Conservation (phyloP, 345 rosid species). For the Stellera chamaejasme region DNA sequence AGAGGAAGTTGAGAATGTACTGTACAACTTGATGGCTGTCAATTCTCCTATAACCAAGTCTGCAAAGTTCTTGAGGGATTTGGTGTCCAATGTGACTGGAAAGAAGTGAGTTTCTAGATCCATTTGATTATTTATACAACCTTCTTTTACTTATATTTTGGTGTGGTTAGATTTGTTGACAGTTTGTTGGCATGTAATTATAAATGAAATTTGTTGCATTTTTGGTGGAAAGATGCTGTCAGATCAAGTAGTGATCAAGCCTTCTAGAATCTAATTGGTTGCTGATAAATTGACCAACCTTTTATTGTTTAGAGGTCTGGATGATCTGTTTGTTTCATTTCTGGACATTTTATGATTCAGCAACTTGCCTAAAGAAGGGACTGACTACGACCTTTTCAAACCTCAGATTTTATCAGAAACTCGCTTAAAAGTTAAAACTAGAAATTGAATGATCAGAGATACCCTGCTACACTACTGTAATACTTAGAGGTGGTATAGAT, state of each 20-base stretch:
- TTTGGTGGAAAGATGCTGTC: neutral
- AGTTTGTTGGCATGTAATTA: neutral
- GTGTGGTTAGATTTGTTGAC: neutral
- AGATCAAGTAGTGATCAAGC: neutral
- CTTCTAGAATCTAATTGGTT: constrained; percentile 9
- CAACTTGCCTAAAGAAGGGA: neutral
- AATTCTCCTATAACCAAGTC: constrained; percentile 86
- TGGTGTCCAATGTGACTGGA: constrained; percentile 69
- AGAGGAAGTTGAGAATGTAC: constrained; percentile 66
- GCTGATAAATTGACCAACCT: constrained; percentile 14
- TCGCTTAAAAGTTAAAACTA: too few relatives aligned
- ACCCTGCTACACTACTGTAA: too few relatives aligned
- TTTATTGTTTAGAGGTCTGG: neutral
- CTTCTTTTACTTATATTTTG: too few relatives aligned
- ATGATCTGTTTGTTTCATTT: constrained; percentile 3
- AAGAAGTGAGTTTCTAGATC: constrained; percentile 30
- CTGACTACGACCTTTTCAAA: too few relatives aligned
- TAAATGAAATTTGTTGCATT: neutral
- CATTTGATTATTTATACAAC: neutral
- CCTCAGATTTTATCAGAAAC: too few relatives aligned
- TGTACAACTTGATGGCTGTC: constrained; percentile 81
- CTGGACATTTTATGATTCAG: constrained; percentile 6
- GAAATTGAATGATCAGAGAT: too few relatives aligned
- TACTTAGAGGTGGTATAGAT: too few relatives aligned
- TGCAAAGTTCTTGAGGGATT: constrained; percentile 57